Conservation (phyloP, 306 rosid genomes). For the Boehmeria nivea region DNA sequence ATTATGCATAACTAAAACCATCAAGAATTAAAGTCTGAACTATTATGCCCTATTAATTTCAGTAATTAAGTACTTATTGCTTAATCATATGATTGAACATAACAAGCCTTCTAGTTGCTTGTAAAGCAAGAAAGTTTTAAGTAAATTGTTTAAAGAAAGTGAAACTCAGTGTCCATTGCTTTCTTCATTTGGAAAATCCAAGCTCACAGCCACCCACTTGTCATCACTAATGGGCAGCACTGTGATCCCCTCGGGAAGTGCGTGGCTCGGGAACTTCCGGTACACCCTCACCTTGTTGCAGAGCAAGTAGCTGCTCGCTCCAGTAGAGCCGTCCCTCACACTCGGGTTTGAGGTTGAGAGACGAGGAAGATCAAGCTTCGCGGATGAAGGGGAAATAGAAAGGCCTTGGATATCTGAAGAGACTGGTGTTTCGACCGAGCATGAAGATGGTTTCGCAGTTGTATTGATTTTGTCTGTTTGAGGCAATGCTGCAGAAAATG, state of each 20-base stretch:
- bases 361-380: no score
- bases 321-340: not conserved
- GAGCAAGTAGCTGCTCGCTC: slow-evolving; percentile 22
- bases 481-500: no score
- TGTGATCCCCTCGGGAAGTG: slow-evolving; percentile 22
- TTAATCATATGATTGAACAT: no score
- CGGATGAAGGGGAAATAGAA: slow-evolving; percentile 10
- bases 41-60: no score
- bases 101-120: no score
- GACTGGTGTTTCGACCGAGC: not conserved
- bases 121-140: no score
- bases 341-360: no score
- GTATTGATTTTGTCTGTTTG: slow-evolving; percentile 18
- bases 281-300: slow-evolving; percentile 46
- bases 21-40: no score
- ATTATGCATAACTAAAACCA: no score
- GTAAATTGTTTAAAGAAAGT: not conserved
- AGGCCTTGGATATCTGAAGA: slow-evolving; percentile 9
- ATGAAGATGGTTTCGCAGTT: not conserved
- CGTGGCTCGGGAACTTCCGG: slow-evolving; percentile 28
- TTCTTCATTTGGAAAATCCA: slow-evolving; percentile 37
- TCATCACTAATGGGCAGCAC: slow-evolving; percentile 38
- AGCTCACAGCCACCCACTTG: slow-evolving; percentile 42
- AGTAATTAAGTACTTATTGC: no score
- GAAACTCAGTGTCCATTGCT: no score